Conservation (phyloP, 164 flowering plant species). For the Malania oleifera region DNA sequence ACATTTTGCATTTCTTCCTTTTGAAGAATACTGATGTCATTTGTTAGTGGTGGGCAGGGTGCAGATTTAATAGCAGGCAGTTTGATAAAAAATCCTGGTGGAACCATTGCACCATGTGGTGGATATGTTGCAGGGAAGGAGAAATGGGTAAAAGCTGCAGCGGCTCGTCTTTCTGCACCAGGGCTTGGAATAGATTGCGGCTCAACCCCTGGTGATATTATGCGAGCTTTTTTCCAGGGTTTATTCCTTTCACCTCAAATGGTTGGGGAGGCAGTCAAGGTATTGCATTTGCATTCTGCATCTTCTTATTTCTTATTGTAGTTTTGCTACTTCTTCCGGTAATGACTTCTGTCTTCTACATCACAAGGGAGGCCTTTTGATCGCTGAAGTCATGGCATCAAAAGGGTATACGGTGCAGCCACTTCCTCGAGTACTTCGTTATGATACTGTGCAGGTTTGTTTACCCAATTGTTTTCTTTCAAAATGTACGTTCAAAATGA, state of each 20-base stretch:
- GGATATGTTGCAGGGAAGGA: constrained; percentile 84
- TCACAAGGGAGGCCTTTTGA: constrained; percentile 58
- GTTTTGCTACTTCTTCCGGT: neutral
- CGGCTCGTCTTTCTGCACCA: constrained; percentile 84
- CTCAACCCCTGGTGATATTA: constrained; percentile 78
- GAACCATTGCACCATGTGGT: constrained; percentile 91
- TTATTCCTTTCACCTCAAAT: constrained; percentile 80
- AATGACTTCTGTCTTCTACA: constrained; percentile 8
- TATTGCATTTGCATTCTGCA: constrained; percentile 12
- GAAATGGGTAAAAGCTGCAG: constrained; percentile 78
- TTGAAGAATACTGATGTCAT: constrained; percentile 4
- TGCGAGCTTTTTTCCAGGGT: constrained; percentile 78
- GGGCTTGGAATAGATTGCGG: constrained; percentile 87
- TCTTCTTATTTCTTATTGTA: neutral
- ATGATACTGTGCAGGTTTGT: constrained; percentile 79
- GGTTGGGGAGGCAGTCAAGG: constrained; percentile 95
- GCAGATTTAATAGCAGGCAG: constrained; percentile 93
- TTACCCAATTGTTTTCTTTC: neutral
- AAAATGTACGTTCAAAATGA: neutral
- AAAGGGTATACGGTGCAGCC: constrained; percentile 80
- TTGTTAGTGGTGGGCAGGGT: constrained; percentile 45
- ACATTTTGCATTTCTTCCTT: constrained; percentile 5
- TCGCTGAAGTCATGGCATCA: constrained; percentile 83
- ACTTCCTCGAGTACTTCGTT: constrained; percentile 59
- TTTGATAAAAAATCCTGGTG: constrained; percentile 89